A percentile compares a stretch with the other conserved stretches of the same genome.
These are phyloP conservation scores for Gomphus bonarii DNA, from an alignment of 1,284 basidiomycete species.

Conservation along the genomic window DNA sequence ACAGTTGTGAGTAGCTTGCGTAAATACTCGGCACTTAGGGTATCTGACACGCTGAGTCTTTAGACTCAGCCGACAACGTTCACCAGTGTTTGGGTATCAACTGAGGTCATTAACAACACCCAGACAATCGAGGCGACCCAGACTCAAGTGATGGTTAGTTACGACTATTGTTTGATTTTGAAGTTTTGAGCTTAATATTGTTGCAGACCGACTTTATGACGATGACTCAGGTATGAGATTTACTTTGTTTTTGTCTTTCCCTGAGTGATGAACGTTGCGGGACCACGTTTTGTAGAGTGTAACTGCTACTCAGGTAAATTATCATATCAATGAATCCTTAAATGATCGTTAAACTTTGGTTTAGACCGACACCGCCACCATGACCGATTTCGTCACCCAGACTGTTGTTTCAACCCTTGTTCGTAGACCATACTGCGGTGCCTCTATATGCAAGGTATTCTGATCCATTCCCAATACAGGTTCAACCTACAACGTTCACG, in stretches of 20 bases:
- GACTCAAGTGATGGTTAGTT: conserved; percentile 20
- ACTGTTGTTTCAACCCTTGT: conserved; percentile 29
- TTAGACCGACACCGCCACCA: conserved; percentile 21
- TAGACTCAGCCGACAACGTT: conserved; percentile 40
- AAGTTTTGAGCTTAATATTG: conserved; percentile 19
- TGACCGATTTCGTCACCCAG: conserved; percentile 34
- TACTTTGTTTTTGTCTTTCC: not conserved
- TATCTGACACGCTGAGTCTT: conserved; percentile 7
- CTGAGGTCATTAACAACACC: conserved; percentile 51
- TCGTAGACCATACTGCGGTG: conserved; percentile 4
- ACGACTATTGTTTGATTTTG: not conserved
- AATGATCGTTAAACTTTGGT: conserved; percentile 34
- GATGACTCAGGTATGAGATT: not conserved
- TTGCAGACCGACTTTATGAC: conserved; percentile 29
- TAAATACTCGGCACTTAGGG: conserved; percentile 2
- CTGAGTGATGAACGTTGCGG: not conserved
- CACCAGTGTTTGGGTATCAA: conserved; percentile 41
- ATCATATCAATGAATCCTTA: not conserved
- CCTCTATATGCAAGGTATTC: conserved; percentile 5
- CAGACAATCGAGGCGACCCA: conserved; percentile 39
- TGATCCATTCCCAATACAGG: conserved; percentile 10
- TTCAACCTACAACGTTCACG: conserved; percentile 42
- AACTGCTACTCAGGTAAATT: conserved; percentile 33
- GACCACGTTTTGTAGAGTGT: conserved; percentile 20
- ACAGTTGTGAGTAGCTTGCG: conserved; percentile 23